A percentile compares a stretch with the other conserved stretches of the same genome.
Conservation (phyloP, 805 yeast species). For the Yarrowia sp. region DNA sequence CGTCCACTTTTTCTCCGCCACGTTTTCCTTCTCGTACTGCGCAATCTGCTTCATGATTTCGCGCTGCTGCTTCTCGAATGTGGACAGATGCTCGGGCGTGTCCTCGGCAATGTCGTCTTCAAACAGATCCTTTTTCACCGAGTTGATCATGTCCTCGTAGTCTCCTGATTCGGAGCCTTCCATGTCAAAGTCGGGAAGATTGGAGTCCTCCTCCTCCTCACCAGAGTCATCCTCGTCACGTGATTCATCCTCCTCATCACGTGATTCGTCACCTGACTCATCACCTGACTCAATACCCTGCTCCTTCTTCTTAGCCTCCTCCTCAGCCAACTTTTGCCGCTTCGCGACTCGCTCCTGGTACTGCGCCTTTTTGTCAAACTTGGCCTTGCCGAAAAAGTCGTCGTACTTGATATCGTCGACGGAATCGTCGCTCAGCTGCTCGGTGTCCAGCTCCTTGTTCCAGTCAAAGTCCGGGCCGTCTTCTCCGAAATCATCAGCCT, state of each 20-base stretch:
- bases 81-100: slow-evolving; percentile 66
- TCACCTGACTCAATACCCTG: not conserved
- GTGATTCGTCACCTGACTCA: slow-evolving; percentile 38
- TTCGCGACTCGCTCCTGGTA: slow-evolving; percentile 12
- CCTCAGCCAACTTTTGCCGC: slow-evolving; percentile 40
- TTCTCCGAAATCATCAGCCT: slow-evolving; percentile 56
- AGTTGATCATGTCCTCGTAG: slow-evolving; percentile 26
- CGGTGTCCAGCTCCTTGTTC: slow-evolving; percentile 49
- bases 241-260: slow-evolving; percentile 42
- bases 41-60: slow-evolving; percentile 78
- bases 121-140: slow-evolving; percentile 49
- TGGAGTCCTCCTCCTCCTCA: slow-evolving; percentile 42
- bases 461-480: slow-evolving; percentile 58
- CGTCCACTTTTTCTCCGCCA: slow-evolving; percentile 92
- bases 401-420: slow-evolving; percentile 50
- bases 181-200: slow-evolving; percentile 47
- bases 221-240: slow-evolving; percentile 41
- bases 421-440: slow-evolving; percentile 58
- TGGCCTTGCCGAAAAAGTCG: slow-evolving; percentile 52
- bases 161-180: slow-evolving; percentile 45
- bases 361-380: slow-evolving; percentile 26
- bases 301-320: slow-evolving; percentile 38
- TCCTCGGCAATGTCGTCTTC: slow-evolving; percentile 61
- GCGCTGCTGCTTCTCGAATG: slow-evolving; percentile 83
- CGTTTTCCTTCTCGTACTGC: slow-evolving; percentile 81